Evolutionary conservation across 495 filamentous ascomycete genomes (phyloP).

Genomic region (Penicillium manginii): DNA sequence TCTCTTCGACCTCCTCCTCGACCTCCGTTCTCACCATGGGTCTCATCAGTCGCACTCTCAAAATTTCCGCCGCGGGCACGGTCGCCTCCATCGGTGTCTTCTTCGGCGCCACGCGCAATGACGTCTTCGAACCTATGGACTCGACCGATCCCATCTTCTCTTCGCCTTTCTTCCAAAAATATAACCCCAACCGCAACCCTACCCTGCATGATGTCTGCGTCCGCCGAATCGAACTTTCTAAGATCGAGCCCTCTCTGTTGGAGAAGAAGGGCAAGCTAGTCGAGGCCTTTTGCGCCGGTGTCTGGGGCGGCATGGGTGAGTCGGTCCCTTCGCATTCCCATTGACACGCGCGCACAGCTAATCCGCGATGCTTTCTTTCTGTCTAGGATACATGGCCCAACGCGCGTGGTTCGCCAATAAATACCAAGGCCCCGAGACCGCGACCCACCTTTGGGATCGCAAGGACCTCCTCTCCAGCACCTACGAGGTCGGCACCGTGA

Average conservation of each 20-base stretch:
- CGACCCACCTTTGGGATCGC: slow-evolving; percentile 64
- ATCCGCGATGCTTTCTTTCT: not conserved
- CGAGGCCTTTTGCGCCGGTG: slow-evolving; percentile 65
- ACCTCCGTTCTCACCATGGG: slow-evolving; percentile 42
- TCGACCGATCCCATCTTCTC: slow-evolving; percentile 64
- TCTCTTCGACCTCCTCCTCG: not conserved
- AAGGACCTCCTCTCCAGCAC: slow-evolving; percentile 53
- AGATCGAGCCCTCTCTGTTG: slow-evolving; percentile 66
- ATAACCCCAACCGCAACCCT: slow-evolving; percentile 66
- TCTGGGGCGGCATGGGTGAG: slow-evolving; percentile 69
- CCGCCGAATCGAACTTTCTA: slow-evolving; percentile 61
- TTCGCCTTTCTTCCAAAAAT: slow-evolving; percentile 54
- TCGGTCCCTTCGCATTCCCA: slow-evolving; percentile 1
- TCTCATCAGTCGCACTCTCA: slow-evolving; percentile 47
- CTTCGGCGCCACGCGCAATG: slow-evolving; percentile 49
- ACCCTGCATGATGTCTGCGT: slow-evolving; percentile 64
- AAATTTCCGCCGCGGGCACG: slow-evolving; percentile 44
- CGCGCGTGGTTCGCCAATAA: slow-evolving; percentile 63
- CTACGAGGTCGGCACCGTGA: slow-evolving; percentile 65
- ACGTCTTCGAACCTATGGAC: slow-evolving; percentile 52
- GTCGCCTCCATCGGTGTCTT: slow-evolving; percentile 48
- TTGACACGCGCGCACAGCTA: not conserved
- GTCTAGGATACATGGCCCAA: slow-evolving; percentile 64
- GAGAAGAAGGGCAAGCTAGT: slow-evolving; percentile 62
- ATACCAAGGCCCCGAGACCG: slow-evolving; percentile 63